Evolutionary conservation across 2,329 filamentous ascomycete genomes (phyloP), one percentile per base, ranked within the genome.

Genomic region (Shiraia sp.): DNA sequence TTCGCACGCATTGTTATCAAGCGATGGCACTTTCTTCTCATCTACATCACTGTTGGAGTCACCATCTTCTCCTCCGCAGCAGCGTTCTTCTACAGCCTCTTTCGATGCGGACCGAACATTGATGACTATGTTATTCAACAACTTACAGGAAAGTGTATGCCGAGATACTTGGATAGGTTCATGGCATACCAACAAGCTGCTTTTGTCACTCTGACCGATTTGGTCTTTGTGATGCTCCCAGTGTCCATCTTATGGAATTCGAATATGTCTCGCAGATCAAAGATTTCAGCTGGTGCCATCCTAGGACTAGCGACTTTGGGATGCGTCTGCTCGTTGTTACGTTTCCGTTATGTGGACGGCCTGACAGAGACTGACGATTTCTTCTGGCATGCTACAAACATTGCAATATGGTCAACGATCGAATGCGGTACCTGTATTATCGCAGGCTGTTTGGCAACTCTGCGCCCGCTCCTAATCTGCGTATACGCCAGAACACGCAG

Each of bases 181-280:
- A 70, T 83, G 28, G 77, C 75, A 12, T 79, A 79, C 45, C 51
- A 61, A 27, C 57, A 63, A 40, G 63, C 65, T 12, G 45, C 57
- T 1, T 46, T 68, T 19, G 61, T 57, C 10, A 61, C 63, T 1
- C 24, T 65, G 12, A 67, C 66, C 0, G 66, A 71, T 30, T 45
- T 61, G 9, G 40, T 65, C 2, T 68, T 69, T 15, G 47, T 62
- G 3, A 12, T 49, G 6, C 41, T 70, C 3, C 66, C 68, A 0
- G 68, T 79, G 2, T 71, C 75, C 25, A 63, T 86, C 2, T 70
- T 85, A 2, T 78, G 73, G 69, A 74, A 77, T 23, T 61, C 82
- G 28, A 77, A 80, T 44, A 82, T 85, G 75, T 72, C 75, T 32
- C 53, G 53, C 10, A 71, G 70, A 35, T 74, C 74, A 2, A 85